Evolutionary conservation across 2,329 filamentous ascomycete species (phyloP), one percentile per base, ranked within the genome.

Genomic region (Sporothrix pallida): DNA sequence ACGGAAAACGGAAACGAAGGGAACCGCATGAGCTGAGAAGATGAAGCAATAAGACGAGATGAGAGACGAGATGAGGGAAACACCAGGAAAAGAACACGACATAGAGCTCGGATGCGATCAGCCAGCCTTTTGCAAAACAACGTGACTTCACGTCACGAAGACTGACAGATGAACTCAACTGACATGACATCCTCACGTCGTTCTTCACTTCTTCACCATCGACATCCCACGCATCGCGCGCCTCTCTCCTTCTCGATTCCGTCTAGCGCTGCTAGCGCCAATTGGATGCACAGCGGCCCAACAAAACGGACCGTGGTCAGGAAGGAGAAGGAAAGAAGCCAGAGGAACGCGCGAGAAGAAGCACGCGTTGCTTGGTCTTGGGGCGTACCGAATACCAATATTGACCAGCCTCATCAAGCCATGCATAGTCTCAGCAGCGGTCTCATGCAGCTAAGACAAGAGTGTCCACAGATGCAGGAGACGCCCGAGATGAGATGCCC

Each of bases 371-470:
- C 26, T 17, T 52, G 15, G 15, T 52, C n/a, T 52, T 52, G 15
- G 48, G 68, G 31, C 31, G 31, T 37, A 37, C 31, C 31, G 31
- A 37, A 37, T 37, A 37, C 1, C 1, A 37, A 37, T 37, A 37
- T 37, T 37, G 31, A 37, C 52, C 67, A 69, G 67, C 67, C 67
- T 52, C 67, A 20, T 15, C 26, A 37, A 52, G 67, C 10, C 48
- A 42, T 44, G 67, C 67, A 46, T 20, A 7, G 54, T 58, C 54
- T 56, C 54, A 17, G 54, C 23, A 67, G 15, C 26, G 23, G 48
- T 44, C 48, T 69, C 67, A 69, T 69, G 67, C 67, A 54, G 48
- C 67, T 54, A 52, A 68, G 65, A 68, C 65, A 68, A 31, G 46
- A 50, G 63, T 50, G 46, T 12, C 46, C 46, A 54, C 46, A 26